Evolutionary conservation across 352 stramenopile genomes (phyloP), one percentile per base, ranked within the genome.

Genomic region (Elongisporangium undulatum): DNA sequence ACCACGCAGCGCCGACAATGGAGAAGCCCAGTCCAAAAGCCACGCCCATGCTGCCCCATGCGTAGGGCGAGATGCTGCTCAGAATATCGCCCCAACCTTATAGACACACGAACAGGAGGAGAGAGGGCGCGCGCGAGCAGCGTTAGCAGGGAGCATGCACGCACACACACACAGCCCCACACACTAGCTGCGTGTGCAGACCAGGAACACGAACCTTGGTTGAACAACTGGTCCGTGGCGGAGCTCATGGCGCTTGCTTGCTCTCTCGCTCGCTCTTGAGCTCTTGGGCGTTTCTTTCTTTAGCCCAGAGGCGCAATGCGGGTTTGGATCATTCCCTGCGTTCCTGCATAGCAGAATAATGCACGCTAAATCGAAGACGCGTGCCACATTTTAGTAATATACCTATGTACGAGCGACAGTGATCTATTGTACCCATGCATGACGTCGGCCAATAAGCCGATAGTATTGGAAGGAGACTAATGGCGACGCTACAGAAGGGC

Each of bases 21-120:
- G 93, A 99, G 49, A 99, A 90, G 50, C 89, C 84, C 50, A 99
- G 77, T 51, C 96, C 96, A 53, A 99, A 98, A 5, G 95, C 97
- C 56, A 99, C 88, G 12, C 98, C 98, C 81, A 99, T 98, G 68
- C 94, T 98, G 4, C 91, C 97, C 91, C 93, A 99, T 57, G 95
- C 95, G 66, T 99, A 99, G 5, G 98, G 97, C 15, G 96, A 99
- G 76, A 99, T 99, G 82, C 98, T 97, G 52, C 95, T 98, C 58
- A 99, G 84, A 56, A 99, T 89, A 82, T 99, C 95, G 49, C 82
- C 85, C 89, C 89, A 97, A 61, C 87, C 87, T 96, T 60, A 7
- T 8, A 49, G 51, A 34, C 10, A 17, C 34, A 21, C n/a, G n/a
- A 21, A 17, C 52, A 48, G 19, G 13, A 34, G 49, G 34, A 52